Percentiles rank a stretch among this genome's conserved stretches.
Evolutionary conservation across 140 eudicot species (phyloP).

Genomic region (Ambrosia hybrid): DNA sequence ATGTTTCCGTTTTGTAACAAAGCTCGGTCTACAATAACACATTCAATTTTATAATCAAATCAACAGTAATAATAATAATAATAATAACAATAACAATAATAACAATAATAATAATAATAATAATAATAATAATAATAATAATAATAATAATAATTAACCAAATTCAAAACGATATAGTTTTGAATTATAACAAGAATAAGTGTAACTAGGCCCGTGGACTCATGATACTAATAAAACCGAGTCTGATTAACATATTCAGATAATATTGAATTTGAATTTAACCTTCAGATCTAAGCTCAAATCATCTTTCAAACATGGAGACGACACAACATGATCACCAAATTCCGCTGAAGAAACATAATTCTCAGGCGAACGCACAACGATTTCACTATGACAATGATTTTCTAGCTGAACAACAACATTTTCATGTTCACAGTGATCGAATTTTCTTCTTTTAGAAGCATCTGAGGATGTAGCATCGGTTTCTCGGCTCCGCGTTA

Average conservation of each 20-base stretch:
- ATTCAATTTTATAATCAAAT: conserved; percentile 23
- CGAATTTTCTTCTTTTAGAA: conserved; percentile 36
- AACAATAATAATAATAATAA: no score
- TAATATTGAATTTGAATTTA: conserved; percentile 7
- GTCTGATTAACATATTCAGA: no score
- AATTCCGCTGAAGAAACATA: conserved; percentile 31
- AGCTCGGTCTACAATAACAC: conserved; percentile 45
- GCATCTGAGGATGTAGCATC: conserved; percentile 33
- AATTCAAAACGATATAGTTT: no score
- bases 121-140: no score
- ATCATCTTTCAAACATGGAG: conserved; percentile 21
- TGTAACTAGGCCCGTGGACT: no score
- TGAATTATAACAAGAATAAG: no score
- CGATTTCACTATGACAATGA: conserved; percentile 21
- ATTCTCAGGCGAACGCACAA: conserved; percentile 17
- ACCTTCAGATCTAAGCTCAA: conserved; percentile 41
- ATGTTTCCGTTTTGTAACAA: conserved; percentile 42
- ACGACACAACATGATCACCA: conserved; percentile 15
- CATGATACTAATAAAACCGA: no score
- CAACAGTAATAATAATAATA: not conserved
- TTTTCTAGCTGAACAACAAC: conserved; percentile 31
- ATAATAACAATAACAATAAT: no score
- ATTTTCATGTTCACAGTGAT: conserved; percentile 28
- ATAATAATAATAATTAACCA: no score
- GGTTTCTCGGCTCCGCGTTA: conserved; percentile 32